A percentile compares a stretch with the other conserved stretches of the same genome.
Conservation (phyloP, 1,284 basidiomycete genomes). For the Boletus semigastroideus region DNA sequence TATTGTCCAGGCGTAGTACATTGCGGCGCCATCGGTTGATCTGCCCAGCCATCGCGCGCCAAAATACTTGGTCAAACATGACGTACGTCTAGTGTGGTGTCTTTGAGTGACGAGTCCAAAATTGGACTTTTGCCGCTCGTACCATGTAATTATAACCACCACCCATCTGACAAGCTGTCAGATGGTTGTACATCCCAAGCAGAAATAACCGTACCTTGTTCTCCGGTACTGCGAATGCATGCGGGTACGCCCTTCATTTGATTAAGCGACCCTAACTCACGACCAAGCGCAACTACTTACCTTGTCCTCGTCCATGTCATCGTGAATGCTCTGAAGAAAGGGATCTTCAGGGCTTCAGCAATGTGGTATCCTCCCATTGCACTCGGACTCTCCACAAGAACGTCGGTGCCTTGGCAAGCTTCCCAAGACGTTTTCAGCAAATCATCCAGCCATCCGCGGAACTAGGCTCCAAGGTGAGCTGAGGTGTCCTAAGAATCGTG, state of each 20-base stretch:
- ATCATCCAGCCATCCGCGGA: constrained; percentile 97
- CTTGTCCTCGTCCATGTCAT: constrained; percentile 83
- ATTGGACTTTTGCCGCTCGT: constrained; percentile 17
- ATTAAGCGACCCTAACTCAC: constrained; percentile 1
- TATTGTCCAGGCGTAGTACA: constrained; percentile 73
- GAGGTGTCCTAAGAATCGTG: background rate
- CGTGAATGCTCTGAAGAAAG: constrained; percentile 91
- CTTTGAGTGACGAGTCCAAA: constrained; percentile 3
- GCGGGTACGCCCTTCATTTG: constrained; percentile 80
- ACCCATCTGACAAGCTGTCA: constrained; percentile 66
- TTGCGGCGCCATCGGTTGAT: constrained; percentile 93
- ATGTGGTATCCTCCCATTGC: constrained; percentile 99
- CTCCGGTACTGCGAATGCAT: constrained; percentile 96
- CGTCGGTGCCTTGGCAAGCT: constrained; percentile 92
- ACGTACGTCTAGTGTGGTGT: constrained; percentile 65
- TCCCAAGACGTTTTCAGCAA: constrained; percentile 92
- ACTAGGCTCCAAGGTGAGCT: constrained; percentile 46
- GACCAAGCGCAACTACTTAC: constrained; percentile 31
- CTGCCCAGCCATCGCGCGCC: constrained; percentile 91
- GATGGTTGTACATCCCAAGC: constrained; percentile 6
- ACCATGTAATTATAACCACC: constrained; percentile 98
- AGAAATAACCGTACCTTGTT: constrained; percentile 54
- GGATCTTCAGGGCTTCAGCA: constrained; percentile 89
- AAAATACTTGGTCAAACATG: constrained; percentile 98
- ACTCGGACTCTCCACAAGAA: constrained; percentile 92